Evolutionary conservation across 2,329 filamentous ascomycete species (phyloP), one percentile per base, ranked within the genome.

Genomic region (Balansia obtecta): DNA sequence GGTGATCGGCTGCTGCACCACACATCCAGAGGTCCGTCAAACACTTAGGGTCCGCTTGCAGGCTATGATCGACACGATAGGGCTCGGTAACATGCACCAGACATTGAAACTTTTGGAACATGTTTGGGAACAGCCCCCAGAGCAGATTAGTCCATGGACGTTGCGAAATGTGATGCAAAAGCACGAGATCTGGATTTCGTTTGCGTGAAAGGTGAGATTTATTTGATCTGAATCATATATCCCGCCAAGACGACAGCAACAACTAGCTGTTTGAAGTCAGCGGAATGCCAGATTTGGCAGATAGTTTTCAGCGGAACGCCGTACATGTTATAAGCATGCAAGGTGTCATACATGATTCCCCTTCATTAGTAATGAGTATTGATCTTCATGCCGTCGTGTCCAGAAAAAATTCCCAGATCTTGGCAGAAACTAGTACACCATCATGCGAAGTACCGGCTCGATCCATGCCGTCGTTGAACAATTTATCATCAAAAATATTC

Each of bases 401-500:
- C 38, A 49, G n/a, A 20, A 51, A 45, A 40, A 65, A 60, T 15
- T 60, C 56, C 58, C 59, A 61, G 33, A 65, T 62, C 30, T 53
- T 57, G 0, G 53, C 49, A 7, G 61, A 53, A 12, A 65, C 54
- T 10, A 61, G 49, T 11, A 58, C 51, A 2, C 63, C 63, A 37
- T 63, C 61, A 13, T 66, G 63, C 10, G 54, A 53, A 18, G 55
- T 53, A 9, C 52, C 47, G 1, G 60, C 62, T 38, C 64, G 59
- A 7, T 53, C 51, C 15, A 61, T 57, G 18, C 54, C 63, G 8
- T 63, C 60, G 8, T 53, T 52, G 27, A 61, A 61, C 56, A 60
- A 54, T 7, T 56, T 51, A 40, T 63, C 42, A 16, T n/a, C 15
- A 11, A 32, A 32, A 67, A 93, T 72, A 1, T 86, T 87, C 45